Evolutionary conservation across 2,329 filamentous ascomycete species (phyloP).

Genomic region (Exophiala alcalophila): DNA sequence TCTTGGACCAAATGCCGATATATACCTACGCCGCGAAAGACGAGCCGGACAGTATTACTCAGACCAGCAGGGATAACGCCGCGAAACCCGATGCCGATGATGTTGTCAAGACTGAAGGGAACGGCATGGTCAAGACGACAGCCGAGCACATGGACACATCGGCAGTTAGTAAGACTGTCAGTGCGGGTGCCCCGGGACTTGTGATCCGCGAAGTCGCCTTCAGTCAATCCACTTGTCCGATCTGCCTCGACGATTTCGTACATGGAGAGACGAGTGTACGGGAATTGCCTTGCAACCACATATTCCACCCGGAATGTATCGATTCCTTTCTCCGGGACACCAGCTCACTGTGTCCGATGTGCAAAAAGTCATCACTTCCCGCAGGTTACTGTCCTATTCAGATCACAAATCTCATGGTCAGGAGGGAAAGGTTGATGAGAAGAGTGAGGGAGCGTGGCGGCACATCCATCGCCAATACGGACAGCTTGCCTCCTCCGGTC

Average conservation of each 20-base stretch:
- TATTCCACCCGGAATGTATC: conserved; percentile 90
- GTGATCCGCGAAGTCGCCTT: conserved; percentile 41
- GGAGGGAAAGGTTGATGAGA: conserved; percentile 69
- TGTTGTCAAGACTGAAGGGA: not conserved
- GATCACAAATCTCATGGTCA: conserved; percentile 83
- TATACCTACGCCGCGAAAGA: conserved; percentile 62
- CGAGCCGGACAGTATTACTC: conserved; percentile 7
- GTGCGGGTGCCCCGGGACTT: conserved; percentile 3
- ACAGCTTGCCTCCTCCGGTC: conserved; percentile 9
- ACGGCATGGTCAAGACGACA: not conserved
- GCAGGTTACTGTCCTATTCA: conserved; percentile 60
- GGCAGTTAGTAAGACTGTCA: too few species aligned
- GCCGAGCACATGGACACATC: conserved; percentile 1
- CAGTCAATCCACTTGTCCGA: conserved; percentile 80
- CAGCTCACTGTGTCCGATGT: conserved; percentile 86
- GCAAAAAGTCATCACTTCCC: conserved; percentile 80
- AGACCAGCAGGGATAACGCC: conserved; percentile 3
- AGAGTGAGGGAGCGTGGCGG: conserved; percentile 21
- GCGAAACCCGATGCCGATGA: conserved; percentile 1
- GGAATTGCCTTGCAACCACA: conserved; percentile 84
- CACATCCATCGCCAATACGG: not conserved
- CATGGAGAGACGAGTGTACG: conserved; percentile 69
- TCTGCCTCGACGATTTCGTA: conserved; percentile 80
- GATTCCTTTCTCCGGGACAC: conserved; percentile 75
- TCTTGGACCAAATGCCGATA: conserved; percentile 72